phyloP scores from a whole-genome alignment of 331 rosid species.

The Arachis monticola region DNA sequence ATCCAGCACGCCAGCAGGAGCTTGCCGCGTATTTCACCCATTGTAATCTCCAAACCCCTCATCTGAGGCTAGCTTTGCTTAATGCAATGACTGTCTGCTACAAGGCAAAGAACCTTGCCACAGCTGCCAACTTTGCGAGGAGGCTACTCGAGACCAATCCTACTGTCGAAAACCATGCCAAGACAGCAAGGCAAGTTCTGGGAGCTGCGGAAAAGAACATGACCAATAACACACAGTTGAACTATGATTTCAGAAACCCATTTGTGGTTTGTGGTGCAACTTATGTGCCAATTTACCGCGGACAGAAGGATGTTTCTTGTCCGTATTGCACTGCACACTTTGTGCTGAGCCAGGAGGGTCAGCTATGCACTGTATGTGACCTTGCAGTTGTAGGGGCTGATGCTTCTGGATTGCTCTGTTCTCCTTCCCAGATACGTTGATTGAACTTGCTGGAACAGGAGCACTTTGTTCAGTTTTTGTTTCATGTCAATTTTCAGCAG shows the following conservation, averaged over 20 bases:
- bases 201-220: constrained; percentile 91
- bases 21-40: constrained; percentile 97
- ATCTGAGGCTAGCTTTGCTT: constrained; percentile 84
- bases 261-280: constrained; percentile 95
- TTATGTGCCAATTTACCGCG: constrained; percentile 85
- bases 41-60: constrained; percentile 92
- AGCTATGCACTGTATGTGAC: constrained; percentile 83
- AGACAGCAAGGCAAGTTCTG: constrained; percentile 84
- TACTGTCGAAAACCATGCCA: constrained; percentile 78
- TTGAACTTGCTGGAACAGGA: constrained; percentile 32
- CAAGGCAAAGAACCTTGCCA: constrained; percentile 86
- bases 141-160: constrained; percentile 94
- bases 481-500: constrained; percentile 49
- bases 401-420: constrained; percentile 90
- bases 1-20: constrained; percentile 83
- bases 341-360: constrained; percentile 84
- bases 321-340: constrained; percentile 86
- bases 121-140: constrained; percentile 87
- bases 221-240: constrained; percentile 72
- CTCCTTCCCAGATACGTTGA: constrained; percentile 89
- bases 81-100: constrained; percentile 81
- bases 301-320: constrained; percentile 88
- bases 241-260: constrained; percentile 91
- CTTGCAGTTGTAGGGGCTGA: constrained; percentile 84
- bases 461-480: constrained; percentile 41